A percentile compares a stretch with the other conserved stretches of the same genome.
Evolutionary conservation across 2,329 filamentous ascomycete species (phyloP).

Genomic region (Monilinia vaccinii-corymbosi): DNA sequence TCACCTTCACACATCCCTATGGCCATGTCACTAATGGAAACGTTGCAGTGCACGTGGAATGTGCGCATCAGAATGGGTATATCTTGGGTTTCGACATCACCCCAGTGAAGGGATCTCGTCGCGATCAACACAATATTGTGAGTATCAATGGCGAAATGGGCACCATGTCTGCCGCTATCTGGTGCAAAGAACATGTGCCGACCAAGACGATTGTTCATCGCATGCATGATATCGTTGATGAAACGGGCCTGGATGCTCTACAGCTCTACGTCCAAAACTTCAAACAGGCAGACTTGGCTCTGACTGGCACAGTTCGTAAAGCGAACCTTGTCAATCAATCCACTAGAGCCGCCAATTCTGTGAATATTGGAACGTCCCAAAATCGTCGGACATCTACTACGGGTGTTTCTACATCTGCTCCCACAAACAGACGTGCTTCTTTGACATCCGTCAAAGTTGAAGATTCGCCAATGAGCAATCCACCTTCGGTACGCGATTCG

Average conservation of each 20-base stretch:
- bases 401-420: slow-evolving; percentile 28
- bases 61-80: slow-evolving; percentile 77
- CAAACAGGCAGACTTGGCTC: slow-evolving; percentile 85
- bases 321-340: slow-evolving; percentile 52
- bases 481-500: not conserved
- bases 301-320: slow-evolving; percentile 89
- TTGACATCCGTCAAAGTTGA: slow-evolving; percentile 24
- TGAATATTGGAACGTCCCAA: slow-evolving; percentile 26
- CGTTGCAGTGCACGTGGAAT: slow-evolving; percentile 65
- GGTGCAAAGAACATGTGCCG: slow-evolving; percentile 82
- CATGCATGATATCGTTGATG: slow-evolving; percentile 67
- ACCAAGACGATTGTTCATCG: slow-evolving; percentile 65
- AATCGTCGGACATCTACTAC: slow-evolving; percentile 50
- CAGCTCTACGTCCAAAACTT: slow-evolving; percentile 82
- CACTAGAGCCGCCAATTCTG: slow-evolving; percentile 26
- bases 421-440: slow-evolving; percentile 18
- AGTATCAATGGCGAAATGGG: slow-evolving; percentile 75
- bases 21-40: slow-evolving; percentile 6
- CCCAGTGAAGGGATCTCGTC: slow-evolving; percentile 79
- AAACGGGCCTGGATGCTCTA: slow-evolving; percentile 66
- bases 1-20: not conserved
- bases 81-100: slow-evolving; percentile 82
- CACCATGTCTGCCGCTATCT: slow-evolving; percentile 74
- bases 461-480: slow-evolving; percentile 13
- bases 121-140: slow-evolving; percentile 72